Evolutionary conservation across 768 basidiomycete genomes (phyloP).

Genomic region (Dacryopinax spathularia): DNA sequence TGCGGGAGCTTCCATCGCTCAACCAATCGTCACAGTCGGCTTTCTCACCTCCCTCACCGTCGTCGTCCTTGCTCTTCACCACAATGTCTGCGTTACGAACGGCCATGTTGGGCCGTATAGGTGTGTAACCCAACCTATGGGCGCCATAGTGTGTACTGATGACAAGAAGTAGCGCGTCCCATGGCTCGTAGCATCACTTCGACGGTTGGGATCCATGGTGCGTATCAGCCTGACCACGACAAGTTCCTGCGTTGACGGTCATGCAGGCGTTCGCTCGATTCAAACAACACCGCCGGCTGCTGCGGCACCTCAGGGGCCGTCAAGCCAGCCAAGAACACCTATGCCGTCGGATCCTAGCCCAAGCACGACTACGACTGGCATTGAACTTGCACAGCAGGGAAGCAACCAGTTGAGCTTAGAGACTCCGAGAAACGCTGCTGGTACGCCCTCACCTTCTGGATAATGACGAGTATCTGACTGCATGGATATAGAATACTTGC

Average conservation of each 20-base stretch:
- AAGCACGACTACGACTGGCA: neutral
- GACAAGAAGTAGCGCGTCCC: neutral
- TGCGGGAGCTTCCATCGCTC: neutral
- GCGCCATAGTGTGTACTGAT: neutral
- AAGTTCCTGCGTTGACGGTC: neutral
- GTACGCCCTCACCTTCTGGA: slow-evolving; percentile 27
- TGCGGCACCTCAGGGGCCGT: neutral
- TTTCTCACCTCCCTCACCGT: neutral
- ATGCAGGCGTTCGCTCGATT: neutral
- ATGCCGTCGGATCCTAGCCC: neutral
- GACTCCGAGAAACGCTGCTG: slow-evolving; percentile 79
- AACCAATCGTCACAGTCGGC: neutral
- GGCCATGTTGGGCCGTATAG: neutral
- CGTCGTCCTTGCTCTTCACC: neutral
- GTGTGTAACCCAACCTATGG: neutral
- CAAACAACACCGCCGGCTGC: neutral
- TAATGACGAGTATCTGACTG: neutral
- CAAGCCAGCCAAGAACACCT: neutral
- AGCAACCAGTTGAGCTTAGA: slow-evolving; percentile 78
- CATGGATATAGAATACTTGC: slow-evolving; percentile 66
- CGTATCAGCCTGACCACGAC: neutral
- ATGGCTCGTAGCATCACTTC: neutral
- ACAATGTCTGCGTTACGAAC: neutral
- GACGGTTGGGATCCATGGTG: neutral
- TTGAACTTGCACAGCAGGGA: slow-evolving; percentile 48